Evolutionary conservation across 2,329 filamentous ascomycete species (phyloP), one percentile per base, ranked within the genome.

Genomic region (Colletotrichum sp.): DNA sequence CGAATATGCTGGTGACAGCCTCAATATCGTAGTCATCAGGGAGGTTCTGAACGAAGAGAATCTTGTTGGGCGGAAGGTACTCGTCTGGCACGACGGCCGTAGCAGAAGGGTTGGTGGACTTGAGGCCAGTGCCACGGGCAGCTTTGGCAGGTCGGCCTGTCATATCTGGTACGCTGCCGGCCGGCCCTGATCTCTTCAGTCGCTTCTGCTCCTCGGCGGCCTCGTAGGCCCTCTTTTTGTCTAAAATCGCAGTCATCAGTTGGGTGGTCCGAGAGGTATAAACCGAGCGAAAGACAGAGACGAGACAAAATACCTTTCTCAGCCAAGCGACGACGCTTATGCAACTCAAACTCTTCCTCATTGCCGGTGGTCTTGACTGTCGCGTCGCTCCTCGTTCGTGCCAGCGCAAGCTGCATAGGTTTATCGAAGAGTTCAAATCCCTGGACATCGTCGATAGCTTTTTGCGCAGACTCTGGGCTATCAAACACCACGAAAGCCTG

Each of bases 401-500:
- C 97, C 81, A 95, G 93, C 18, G 95, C 93, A 39, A 98, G 85
- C 76, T 93, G 91, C 93, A 99, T 98, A 2, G 94, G 93, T 87
- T 98, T 98, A 66, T 95, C 95, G 81, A 98, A 98, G 6, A 99
- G 87, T 80, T 98, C 95, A 84, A 99, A 99, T 10, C 95, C 96
- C 81, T 98, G 94, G 77, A 98, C 90, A 80, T 98, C 95, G 68
- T 98, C 95, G 77, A 98, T 94, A 21, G 97, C 96, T 78, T 92
- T 90, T 69, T 91, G 88, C 5, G 96, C 96, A n/a, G 93, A 92
- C 71, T 96, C 94, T n/a, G 93, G 88, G 77, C 89, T 91, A 80
- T 98, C 95, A 83, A 96, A 99, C 62, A 99, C 96, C 66, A 99
- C 87, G 83, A 99, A 99, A 1, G 97, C 97, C 86, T 99, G 97